Conservation (phyloP, 2,329 filamentous ascomycete genomes). For the Penicillium corylophilum region DNA sequence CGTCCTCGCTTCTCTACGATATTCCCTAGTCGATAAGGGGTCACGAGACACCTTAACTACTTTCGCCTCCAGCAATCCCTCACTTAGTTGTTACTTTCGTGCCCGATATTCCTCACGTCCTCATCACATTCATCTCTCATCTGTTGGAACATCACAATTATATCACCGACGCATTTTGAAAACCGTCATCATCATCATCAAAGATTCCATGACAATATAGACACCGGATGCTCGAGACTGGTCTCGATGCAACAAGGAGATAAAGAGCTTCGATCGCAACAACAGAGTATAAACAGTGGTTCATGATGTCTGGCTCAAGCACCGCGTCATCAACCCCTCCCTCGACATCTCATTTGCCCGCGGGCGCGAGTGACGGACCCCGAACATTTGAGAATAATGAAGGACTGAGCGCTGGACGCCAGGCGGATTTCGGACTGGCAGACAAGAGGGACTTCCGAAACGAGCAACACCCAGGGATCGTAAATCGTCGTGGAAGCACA, state of each 20-base stretch:
- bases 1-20: neutral
- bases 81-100: neutral
- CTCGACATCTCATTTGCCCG: neutral
- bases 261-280: neutral
- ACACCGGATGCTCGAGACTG: neutral
- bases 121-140: neutral
- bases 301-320: slow-evolving; percentile 9
- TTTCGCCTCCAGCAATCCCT: neutral
- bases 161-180: neutral
- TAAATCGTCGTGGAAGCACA: neutral
- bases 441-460: neutral
- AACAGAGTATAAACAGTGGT: neutral
- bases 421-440: neutral
- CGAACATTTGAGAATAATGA: neutral
- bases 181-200: neutral
- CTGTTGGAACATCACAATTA: neutral
- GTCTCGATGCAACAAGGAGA: neutral
- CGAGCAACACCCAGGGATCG: neutral
- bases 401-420: neutral
- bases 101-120: neutral
- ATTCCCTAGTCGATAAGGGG: neutral
- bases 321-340: slow-evolving; percentile 5
- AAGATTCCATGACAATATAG: neutral
- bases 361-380: neutral
- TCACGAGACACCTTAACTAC: neutral